These are phyloP conservation scores for Torrubiellomyces zombiae DNA, from an alignment of 2,329 filamentous ascomycete species.

Conservation along the genomic window DNA sequence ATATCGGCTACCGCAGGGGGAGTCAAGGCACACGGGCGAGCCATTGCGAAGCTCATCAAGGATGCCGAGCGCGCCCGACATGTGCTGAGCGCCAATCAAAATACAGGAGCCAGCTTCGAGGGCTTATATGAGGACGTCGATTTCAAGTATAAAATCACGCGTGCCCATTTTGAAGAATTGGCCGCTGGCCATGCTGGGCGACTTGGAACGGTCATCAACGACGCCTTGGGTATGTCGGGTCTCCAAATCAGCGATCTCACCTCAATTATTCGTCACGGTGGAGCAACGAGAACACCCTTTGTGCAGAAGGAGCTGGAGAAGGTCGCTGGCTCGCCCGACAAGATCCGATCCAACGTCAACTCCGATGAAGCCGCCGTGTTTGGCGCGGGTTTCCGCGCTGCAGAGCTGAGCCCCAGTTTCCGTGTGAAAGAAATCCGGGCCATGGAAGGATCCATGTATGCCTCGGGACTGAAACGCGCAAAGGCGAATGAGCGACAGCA, in stretches of 20 bases:
- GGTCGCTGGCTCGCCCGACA: constrained; percentile 52
- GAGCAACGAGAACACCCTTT: constrained; percentile 79
- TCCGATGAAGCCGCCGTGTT: constrained; percentile 93
- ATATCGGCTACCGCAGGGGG: constrained; percentile 42
- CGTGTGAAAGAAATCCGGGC: constrained; percentile 91
- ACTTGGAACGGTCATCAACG: constrained; percentile 51
- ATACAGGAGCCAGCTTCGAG: constrained; percentile 69
- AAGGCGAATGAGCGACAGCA: constrained; percentile 51
- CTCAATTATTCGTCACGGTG: constrained; percentile 86
- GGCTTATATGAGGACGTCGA: constrained; percentile 81
- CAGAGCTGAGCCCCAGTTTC: constrained; percentile 85
- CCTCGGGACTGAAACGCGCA: constrained; percentile 59
- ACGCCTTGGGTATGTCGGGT: constrained; percentile 57
- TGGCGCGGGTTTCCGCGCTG: constrained; percentile 86
- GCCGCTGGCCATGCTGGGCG: constrained; percentile 50
- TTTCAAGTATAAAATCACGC: constrained; percentile 78
- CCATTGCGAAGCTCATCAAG: constrained; percentile 81
- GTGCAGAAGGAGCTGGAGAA: constrained; percentile 80
- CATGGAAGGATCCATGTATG: constrained; percentile 59
- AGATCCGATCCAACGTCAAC: constrained; percentile 88
- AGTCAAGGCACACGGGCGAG: constrained; percentile 61
- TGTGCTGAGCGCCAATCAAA: constrained; percentile 81
- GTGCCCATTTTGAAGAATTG: constrained; percentile 67
- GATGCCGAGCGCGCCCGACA: constrained; percentile 78
- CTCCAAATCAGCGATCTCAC: constrained; percentile 62